Percentiles rank a stretch among this genome's conserved stretches.
Evolutionary conservation across 2,329 filamentous ascomycete genomes (phyloP).

Genomic region (Thielaviopsis punctulata): DNA sequence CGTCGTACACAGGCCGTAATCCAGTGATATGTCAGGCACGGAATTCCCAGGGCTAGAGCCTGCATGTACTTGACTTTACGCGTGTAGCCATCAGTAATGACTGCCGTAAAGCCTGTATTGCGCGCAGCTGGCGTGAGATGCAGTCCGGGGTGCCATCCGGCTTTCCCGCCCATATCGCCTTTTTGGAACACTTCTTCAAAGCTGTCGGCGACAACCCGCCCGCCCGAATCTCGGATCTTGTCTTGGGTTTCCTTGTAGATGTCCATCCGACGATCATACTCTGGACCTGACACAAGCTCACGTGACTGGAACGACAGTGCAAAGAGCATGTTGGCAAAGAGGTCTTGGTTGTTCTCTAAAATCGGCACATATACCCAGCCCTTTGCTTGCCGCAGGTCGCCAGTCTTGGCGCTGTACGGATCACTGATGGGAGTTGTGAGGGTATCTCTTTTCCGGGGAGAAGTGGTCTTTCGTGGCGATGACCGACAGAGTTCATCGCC

Average conservation of each 20-base stretch:
- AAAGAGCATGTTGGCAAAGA: slow-evolving; percentile 76
- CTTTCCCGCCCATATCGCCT: neutral
- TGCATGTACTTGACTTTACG: slow-evolving; percentile 88
- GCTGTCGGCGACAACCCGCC: slow-evolving; percentile 51
- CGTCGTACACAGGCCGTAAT: slow-evolving; percentile 52
- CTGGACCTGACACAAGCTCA: slow-evolving; percentile 33
- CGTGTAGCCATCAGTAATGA: slow-evolving; percentile 75
- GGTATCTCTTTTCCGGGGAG: neutral
- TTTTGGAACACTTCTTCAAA: slow-evolving; percentile 67
- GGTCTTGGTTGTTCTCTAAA: slow-evolving; percentile 9
- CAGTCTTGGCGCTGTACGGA: neutral
- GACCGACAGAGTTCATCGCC: slow-evolving; percentile 4
- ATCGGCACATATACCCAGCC: slow-evolving; percentile 10
- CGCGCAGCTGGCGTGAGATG: slow-evolving; percentile 34
- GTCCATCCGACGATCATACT: slow-evolving; percentile 23
- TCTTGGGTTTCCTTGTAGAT: slow-evolving; percentile 33
- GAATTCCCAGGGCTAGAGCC: slow-evolving; percentile 74
- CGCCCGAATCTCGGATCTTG: slow-evolving; percentile 54
- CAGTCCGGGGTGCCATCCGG: slow-evolving; percentile 19
- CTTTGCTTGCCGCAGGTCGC: neutral
- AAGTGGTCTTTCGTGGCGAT: neutral
- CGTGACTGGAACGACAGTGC: slow-evolving; percentile 54
- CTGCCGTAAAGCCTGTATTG: slow-evolving; percentile 57
- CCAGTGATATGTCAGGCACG: slow-evolving; percentile 74
- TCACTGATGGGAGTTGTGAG: neutral